A percentile compares a stretch with the other conserved stretches of the same genome.
phyloP scores from a whole-genome alignment of 1,139 yeast genomes.

The Meyerozyma smithsonii region DNA sequence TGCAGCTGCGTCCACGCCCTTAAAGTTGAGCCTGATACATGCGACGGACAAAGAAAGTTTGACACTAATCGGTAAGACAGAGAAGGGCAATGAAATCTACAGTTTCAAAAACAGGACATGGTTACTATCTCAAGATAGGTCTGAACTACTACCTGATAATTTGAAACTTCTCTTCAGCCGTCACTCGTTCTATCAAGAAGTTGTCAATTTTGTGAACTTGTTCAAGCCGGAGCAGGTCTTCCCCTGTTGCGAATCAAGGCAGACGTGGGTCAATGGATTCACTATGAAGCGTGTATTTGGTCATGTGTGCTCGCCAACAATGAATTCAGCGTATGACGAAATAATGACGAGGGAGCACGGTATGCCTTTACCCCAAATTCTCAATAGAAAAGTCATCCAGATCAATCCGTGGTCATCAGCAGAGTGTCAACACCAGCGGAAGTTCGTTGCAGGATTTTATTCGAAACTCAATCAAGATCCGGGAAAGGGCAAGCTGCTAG shows the following conservation, averaged over 20 bases:
- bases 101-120: constrained; percentile 21
- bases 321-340: constrained; percentile 27
- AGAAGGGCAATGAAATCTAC: constrained; percentile 21
- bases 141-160: constrained; percentile 35
- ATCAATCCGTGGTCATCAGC: constrained; percentile 33
- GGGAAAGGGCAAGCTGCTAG: constrained; percentile 1
- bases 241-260: constrained; percentile 36
- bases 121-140: constrained; percentile 23
- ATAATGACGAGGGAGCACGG: constrained; percentile 20
- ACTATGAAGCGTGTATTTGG: constrained; percentile 44
- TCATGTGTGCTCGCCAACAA: constrained; percentile 21
- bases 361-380: constrained; percentile 11
- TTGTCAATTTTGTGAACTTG: constrained; percentile 29
- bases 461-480: constrained; percentile 1
- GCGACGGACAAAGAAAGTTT: constrained; percentile 13
- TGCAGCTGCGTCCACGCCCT: constrained; percentile 25
- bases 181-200: constrained; percentile 51
- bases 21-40: constrained; percentile 15
- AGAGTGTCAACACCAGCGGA: constrained; percentile 26
- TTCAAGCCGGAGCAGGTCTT: constrained; percentile 43
- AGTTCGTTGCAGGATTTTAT: constrained; percentile 5
- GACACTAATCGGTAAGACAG: constrained; percentile 14
- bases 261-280: constrained; percentile 39
- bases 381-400: constrained; percentile 17
- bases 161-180: constrained; percentile 45